Percentiles rank a stretch among this genome's conserved stretches.
Conservation (phyloP, 2,329 filamentous ascomycete genomes). For the Blumeria hordei region DNA sequence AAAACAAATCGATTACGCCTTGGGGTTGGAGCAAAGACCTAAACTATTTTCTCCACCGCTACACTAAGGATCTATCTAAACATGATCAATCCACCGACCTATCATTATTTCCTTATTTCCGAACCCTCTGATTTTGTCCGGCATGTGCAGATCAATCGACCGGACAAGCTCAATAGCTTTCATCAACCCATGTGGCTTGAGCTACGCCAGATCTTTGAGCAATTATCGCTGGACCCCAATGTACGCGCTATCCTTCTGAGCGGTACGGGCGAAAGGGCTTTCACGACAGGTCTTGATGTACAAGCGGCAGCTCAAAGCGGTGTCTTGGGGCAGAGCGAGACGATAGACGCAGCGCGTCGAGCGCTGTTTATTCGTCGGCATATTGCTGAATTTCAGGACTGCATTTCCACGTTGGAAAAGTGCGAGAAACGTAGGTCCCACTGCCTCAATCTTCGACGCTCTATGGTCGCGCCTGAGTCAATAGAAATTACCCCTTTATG, state of each 20-base stretch:
- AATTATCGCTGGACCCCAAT: slow-evolving; percentile 45
- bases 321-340: slow-evolving; percentile 17
- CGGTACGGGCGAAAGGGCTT: slow-evolving; percentile 60
- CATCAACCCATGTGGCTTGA: slow-evolving; percentile 69
- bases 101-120: slow-evolving; percentile 29
- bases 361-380: slow-evolving; percentile 38
- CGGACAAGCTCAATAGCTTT: slow-evolving; percentile 74
- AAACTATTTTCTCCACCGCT: no score
- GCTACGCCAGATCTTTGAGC: slow-evolving; percentile 44
- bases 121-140: slow-evolving; percentile 49
- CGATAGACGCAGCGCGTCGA: slow-evolving; percentile 35
- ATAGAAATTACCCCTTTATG: neutral
- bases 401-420: slow-evolving; percentile 50
- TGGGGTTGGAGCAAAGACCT: no score
- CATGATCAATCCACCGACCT: slow-evolving; percentile 1
- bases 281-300: slow-evolving; percentile 71
- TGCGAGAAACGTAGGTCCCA: slow-evolving; percentile 58
- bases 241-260: slow-evolving; percentile 60
- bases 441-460: neutral
- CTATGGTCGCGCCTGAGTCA: neutral
- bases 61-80: no score
- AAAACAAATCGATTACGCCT: no score
- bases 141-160: slow-evolving; percentile 81
- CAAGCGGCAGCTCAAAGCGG: slow-evolving; percentile 35
- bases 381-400: slow-evolving; percentile 59